phyloP scores from a whole-genome alignment of 2,329 filamentous ascomycete species.

The Xylaria sp. region DNA sequence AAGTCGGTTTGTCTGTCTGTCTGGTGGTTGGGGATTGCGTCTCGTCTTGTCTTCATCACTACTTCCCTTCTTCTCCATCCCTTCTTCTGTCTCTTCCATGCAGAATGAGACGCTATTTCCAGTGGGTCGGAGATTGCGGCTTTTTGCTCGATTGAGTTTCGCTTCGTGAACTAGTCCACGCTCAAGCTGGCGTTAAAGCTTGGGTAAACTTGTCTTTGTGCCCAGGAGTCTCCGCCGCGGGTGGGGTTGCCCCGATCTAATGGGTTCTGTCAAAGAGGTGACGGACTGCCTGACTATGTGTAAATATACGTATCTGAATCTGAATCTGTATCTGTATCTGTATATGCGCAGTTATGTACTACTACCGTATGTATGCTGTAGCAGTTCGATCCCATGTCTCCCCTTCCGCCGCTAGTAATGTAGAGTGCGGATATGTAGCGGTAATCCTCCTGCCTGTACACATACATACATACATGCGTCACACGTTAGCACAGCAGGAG shows the following conservation, averaged over 20 bases:
- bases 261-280: too few species aligned
- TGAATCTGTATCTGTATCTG: too few species aligned
- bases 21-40: constrained; percentile 13
- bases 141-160: constrained; percentile 40
- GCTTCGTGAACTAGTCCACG: constrained; percentile 32
- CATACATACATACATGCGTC: constrained; percentile 37
- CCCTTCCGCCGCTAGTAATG: constrained; percentile 42
- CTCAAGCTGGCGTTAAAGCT: constrained; percentile 15
- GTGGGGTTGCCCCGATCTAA: too few species aligned
- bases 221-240: not conserved
- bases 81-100: constrained; percentile 15
- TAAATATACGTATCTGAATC: too few species aligned
- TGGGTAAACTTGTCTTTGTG: constrained; percentile 12
- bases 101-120: constrained; percentile 21
- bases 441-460: constrained; percentile 32
- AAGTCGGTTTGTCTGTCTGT: too few species aligned
- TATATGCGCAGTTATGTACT: too few species aligned
- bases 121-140: constrained; percentile 33
- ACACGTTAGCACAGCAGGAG: constrained; percentile 35
- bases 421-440: constrained; percentile 44
- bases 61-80: not conserved
- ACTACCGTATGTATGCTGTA: too few species aligned
- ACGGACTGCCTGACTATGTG: too few species aligned
- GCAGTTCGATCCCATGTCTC: constrained; percentile 20
- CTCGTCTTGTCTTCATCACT: not conserved